Conservation (phyloP, 2,329 filamentous ascomycete species). For the Bipolaris victoriae region DNA sequence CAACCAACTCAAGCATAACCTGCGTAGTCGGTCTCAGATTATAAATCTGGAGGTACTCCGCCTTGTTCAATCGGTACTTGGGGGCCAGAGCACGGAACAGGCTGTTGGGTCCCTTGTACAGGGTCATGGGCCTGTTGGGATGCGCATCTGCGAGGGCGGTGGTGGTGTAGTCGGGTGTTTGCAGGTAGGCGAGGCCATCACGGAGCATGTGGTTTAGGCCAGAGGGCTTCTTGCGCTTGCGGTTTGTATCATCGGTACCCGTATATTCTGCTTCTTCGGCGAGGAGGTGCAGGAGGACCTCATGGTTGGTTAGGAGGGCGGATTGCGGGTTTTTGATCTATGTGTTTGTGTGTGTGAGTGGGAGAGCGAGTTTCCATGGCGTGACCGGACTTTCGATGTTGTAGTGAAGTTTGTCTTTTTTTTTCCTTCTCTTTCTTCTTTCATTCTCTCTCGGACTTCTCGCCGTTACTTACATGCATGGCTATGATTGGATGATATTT, state of each 20-base stretch:
- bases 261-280: conserved; percentile 44
- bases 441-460: neutral
- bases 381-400: neutral
- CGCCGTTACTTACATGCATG: neutral
- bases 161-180: conserved; percentile 34
- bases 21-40: conserved; percentile 42
- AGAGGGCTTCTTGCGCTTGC: conserved; percentile 45
- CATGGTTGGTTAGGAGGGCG: conserved; percentile 73
- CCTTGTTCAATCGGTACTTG: conserved; percentile 44
- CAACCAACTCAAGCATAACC: conserved; percentile 42
- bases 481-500: neutral
- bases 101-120: conserved; percentile 42
- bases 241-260: conserved; percentile 37
- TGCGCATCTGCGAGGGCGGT: conserved; percentile 24
- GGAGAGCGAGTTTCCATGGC: neutral
- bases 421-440: too few species aligned
- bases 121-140: conserved; percentile 38
- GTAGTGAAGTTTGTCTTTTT: too few species aligned
- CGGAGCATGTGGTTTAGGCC: conserved; percentile 67
- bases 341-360: neutral
- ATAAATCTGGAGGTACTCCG: conserved; percentile 49
- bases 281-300: conserved; percentile 63
- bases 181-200: conserved; percentile 64
- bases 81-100: conserved; percentile 40
- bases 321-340: conserved; percentile 74